These are phyloP conservation scores for Helianthus annuus DNA, from an alignment of 129 eudicot genomes.

Conservation along the genomic window DNA sequence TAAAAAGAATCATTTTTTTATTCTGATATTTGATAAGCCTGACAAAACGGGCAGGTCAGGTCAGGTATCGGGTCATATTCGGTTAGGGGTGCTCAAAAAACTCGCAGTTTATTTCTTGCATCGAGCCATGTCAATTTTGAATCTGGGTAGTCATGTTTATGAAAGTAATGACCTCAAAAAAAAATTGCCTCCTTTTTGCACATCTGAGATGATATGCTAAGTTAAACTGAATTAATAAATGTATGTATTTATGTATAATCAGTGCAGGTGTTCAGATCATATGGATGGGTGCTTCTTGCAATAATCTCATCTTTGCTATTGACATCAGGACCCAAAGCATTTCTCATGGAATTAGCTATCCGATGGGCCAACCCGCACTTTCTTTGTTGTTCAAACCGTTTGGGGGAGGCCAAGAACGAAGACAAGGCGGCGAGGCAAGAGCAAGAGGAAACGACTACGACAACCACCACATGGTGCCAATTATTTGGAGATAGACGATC, in stretches of 20 bases:
- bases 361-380: constrained; percentile 61
- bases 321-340: constrained; percentile 80
- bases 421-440: constrained; percentile 34
- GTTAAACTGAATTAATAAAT: constrained; percentile 16
- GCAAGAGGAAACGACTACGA: constrained; percentile 38
- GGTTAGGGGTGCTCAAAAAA: too few species aligned
- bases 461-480: constrained; percentile 31
- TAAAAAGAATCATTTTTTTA: too few species aligned
- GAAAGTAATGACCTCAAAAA: not conserved
- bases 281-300: constrained; percentile 79
- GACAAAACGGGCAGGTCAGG: too few species aligned
- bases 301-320: constrained; percentile 60
- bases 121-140: too few species aligned
- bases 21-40: too few species aligned
- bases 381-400: constrained; percentile 56
- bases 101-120: too few species aligned
- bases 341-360: constrained; percentile 79
- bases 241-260: constrained; percentile 12
- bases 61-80: too few species aligned
- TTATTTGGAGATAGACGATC: constrained; percentile 31
- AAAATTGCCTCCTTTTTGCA: not conserved
- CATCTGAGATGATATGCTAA: not conserved
- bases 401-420: constrained; percentile 32
- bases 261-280: constrained; percentile 80
- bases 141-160: too few species aligned